Evolutionary conservation across 2,329 filamentous ascomycete genomes (phyloP), one percentile per base, ranked within the genome.

Genomic region (Aspergillus pseudoterreus): DNA sequence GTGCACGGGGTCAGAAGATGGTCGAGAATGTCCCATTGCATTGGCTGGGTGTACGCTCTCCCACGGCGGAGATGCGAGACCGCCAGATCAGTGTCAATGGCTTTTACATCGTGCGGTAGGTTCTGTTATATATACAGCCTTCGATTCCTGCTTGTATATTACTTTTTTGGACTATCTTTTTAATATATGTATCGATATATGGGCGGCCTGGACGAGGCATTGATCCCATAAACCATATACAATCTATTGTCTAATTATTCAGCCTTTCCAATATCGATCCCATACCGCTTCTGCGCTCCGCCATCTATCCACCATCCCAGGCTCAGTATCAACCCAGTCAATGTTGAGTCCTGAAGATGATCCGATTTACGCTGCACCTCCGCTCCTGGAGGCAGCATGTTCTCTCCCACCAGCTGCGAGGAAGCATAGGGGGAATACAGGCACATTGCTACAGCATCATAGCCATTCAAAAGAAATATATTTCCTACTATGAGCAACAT

Each of bases 21-120:
- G 72, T 85, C 6, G 83, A 85, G 53, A 74, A 75, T 49, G 71
- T 86, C 3, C 84, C 84, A 2, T 59, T 85, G 43, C 82, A 86
- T 62, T 72, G 73, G 59, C 72, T 79, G 3, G 85, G 84, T 0
- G 74, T 88, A 41, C 74, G 85, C 47, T 81, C 77, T 11, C 54
- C 57, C 4, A 57, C 59, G 15, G 65, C 68, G 35, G 60, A 71
- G 62, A 62, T 76, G 62, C 74, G 74, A 56, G 82, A 86, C 57
- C 72, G 71, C 43, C 56, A 65, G 30, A 41, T 70, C 10, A 57
- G 57, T 6, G 57, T 64, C 6, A 69, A 68, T 56, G 73, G 73
- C 1, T 74, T 71, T 56, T 75, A 67, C 57, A 66, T 75, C 39
- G 60, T 65, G 15, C 52, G 66, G 14, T 66, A 54, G 58, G 86